These are phyloP conservation scores for Candida anutae DNA, from an alignment of 1,139 yeast genomes.

Conservation along the genomic window DNA sequence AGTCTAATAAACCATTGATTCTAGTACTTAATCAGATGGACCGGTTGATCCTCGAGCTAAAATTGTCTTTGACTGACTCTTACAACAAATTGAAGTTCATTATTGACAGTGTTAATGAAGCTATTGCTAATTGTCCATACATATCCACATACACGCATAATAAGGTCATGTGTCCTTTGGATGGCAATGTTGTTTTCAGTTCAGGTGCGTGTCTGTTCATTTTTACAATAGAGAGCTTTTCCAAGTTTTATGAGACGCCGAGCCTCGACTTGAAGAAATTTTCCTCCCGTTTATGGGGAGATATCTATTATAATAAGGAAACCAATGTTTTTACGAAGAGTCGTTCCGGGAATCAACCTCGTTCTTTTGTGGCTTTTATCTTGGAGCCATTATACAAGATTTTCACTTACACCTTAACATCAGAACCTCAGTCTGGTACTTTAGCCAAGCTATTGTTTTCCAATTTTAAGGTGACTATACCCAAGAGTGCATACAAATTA, in stretches of 20 bases:
- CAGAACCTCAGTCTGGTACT: conserved; percentile 36
- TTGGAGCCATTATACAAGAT: conserved; percentile 78
- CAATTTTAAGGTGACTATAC: conserved; percentile 38
- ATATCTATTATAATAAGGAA: conserved; percentile 43
- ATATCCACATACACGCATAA: conserved; percentile 18
- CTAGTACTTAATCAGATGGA: conserved; percentile 80
- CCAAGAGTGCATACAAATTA: conserved; percentile 29
- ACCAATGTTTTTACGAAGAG: conserved; percentile 36
- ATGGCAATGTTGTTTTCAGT: conserved; percentile 65
- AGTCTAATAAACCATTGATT: conserved; percentile 42
- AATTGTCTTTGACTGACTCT: conserved; percentile 67
- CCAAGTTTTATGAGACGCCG: conserved; percentile 37
- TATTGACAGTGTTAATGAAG: conserved; percentile 58
- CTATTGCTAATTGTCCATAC: conserved; percentile 27
- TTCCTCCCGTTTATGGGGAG: conserved; percentile 68
- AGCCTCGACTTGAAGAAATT: conserved; percentile 36
- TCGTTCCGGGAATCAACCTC: too few species aligned
- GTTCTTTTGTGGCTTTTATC: conserved; percentile 64
- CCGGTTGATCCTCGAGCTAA: conserved; percentile 67
- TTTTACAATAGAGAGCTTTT: conserved; percentile 63
- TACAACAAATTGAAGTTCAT: conserved; percentile 57
- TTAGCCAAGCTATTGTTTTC: conserved; percentile 33
- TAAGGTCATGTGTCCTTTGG: conserved; percentile 48
- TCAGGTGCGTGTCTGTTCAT: conserved; percentile 55
- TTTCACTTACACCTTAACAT: conserved; percentile 52